These are phyloP conservation scores for Yamadazyma endophytica DNA, from an alignment of 805 yeast genomes.

Conservation along the genomic window DNA sequence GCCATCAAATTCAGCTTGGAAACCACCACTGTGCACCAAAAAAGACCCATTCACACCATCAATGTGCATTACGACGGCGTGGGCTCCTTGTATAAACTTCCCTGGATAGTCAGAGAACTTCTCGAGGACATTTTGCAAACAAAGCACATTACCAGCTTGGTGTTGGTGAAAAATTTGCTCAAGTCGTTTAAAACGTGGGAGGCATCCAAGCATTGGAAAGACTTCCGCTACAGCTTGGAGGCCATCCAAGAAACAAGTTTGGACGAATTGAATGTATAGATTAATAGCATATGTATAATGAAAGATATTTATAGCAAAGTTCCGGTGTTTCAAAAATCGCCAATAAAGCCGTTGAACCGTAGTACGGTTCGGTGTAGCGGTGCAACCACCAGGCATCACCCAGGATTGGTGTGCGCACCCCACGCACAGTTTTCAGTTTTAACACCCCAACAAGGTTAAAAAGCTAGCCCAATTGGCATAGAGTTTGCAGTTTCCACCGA, in stretches of 20 bases:
- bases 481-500: no score
- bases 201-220: conserved; percentile 27
- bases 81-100: conserved; percentile 21
- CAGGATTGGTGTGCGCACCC: conserved; percentile 2
- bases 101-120: conserved; percentile 38
- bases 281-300: no score
- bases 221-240: conserved; percentile 27
- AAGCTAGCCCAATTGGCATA: no score
- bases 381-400: no score
- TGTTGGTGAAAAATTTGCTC: conserved; percentile 21
- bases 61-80: conserved; percentile 4
- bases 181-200: conserved; percentile 25
- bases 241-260: conserved; percentile 27
- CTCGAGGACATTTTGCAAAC: conserved; percentile 29
- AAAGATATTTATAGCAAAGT: no score
- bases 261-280: conserved; percentile 21
- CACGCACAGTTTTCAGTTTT: no score
- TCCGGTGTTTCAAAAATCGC: no score
- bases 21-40: conserved; percentile 28
- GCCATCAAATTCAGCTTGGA: conserved; percentile 32
- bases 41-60: conserved; percentile 9
- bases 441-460: not conserved
- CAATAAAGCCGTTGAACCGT: no score
- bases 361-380: no score
- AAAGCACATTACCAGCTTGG: conserved; percentile 23